Evolutionary conservation across 2,329 filamentous ascomycete species (phyloP).

Genomic region (Epichloe sylvatica): DNA sequence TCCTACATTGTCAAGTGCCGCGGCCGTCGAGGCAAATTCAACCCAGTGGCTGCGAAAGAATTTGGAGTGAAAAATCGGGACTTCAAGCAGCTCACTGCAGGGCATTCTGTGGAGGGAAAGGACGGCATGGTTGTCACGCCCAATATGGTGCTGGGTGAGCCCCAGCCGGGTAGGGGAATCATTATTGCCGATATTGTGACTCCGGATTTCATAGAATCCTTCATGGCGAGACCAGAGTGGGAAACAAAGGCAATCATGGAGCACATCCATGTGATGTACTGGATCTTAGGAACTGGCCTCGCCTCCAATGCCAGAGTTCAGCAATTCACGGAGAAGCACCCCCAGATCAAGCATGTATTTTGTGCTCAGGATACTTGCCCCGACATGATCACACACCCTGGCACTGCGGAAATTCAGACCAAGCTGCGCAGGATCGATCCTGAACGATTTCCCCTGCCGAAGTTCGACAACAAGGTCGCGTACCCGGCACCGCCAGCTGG

Average conservation of each 20-base stretch:
- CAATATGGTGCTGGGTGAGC: slow-evolving; percentile 68
- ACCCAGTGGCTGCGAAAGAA: slow-evolving; percentile 46
- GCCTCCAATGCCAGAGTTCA: slow-evolving; percentile 47
- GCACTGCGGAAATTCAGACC: slow-evolving; percentile 50
- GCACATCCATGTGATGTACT: slow-evolving; percentile 57
- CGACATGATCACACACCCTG: slow-evolving; percentile 60
- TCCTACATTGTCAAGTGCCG: slow-evolving; percentile 78
- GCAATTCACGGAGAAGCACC: slow-evolving; percentile 52
- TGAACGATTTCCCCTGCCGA: slow-evolving; percentile 56
- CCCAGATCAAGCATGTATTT: slow-evolving; percentile 57
- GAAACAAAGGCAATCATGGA: slow-evolving; percentile 47
- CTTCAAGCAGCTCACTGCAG: slow-evolving; percentile 47
- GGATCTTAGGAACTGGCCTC: slow-evolving; percentile 64
- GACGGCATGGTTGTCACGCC: slow-evolving; percentile 62
- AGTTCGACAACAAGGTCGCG: slow-evolving; percentile 40
- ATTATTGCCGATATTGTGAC: slow-evolving; percentile 70
- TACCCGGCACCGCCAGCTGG: slow-evolving; percentile 12
- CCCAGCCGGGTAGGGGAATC: slow-evolving; percentile 55
- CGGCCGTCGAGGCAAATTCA: slow-evolving; percentile 67
- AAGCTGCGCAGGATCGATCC: slow-evolving; percentile 60
- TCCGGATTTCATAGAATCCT: slow-evolving; percentile 50
- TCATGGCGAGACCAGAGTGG: slow-evolving; percentile 64
- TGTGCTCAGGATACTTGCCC: slow-evolving; percentile 61
- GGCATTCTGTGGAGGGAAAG: slow-evolving; percentile 46
- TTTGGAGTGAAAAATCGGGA: slow-evolving; percentile 47